Evolutionary conservation across 2,329 filamentous ascomycete species (phyloP), one percentile per base, ranked within the genome.

Genomic region (Trichothecium sympodiale): DNA sequence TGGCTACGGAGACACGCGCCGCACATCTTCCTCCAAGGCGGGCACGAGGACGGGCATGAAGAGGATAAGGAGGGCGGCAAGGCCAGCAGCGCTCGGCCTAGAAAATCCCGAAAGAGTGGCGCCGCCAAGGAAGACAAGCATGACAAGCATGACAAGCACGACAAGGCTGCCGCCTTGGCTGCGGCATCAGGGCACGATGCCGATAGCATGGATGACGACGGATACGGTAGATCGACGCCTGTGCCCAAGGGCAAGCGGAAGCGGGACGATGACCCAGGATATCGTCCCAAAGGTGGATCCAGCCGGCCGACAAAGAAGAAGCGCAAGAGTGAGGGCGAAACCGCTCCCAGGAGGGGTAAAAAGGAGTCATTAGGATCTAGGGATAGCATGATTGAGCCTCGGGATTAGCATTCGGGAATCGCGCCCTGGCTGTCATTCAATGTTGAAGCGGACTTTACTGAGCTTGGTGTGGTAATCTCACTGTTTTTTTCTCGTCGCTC

Each of bases 1-100:
- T 98, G 91, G 91, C 73, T 98, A 10, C 75, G 85, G 43, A 79
- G 85, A 52, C 72, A 94, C 57, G 80, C 85, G 40, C 83, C 87
- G 3, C 80, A 89, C 55, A 79, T 87, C 33, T 88, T 94, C 62
- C 62, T 93, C 15, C 82, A 94, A 54, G 83, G 87, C 49, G 74
- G 77, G 38, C 77, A 80, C 34, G 53, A 51, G 38, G 46, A 57
- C 29, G 55, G 59, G 16, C 57, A 60, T 35, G 57, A 61, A 7
- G 61, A 62, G 16, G 59, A 60, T 18, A 54, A 55, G 38, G 44
- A 54, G 41, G 45, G 59, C 43, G 44, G 56, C 39, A 67, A 67
- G 47, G 59, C 60, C 17, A 54, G 53, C 43, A 56, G 20, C 6
- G 20, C 20, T 23, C 18, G 8, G 14, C 35, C 29, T n/a, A 16